A percentile compares a stretch with the other conserved stretches of the same genome.
phyloP scores from a whole-genome alignment of 225 moss, liverwort and hornwort genomes.

The Ulota crispa region DNA sequence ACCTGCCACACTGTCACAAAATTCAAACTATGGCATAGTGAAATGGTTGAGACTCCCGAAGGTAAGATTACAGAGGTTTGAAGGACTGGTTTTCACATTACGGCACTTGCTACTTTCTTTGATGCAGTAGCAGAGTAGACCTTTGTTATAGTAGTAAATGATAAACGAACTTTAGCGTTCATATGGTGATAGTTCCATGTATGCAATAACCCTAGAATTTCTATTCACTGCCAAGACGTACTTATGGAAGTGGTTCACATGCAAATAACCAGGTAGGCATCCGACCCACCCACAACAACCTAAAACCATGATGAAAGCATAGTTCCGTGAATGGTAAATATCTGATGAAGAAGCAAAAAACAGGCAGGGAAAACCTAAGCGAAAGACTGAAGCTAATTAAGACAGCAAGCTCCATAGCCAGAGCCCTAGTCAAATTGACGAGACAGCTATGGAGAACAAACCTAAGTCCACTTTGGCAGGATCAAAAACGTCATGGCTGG shows the following conservation, averaged over 20 bases:
- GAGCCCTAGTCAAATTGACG: background rate
- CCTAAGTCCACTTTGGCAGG: conserved; percentile 71
- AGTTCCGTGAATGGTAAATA: too few species aligned
- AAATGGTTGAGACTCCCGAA: background rate
- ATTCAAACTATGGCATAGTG: background rate
- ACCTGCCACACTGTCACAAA: background rate
- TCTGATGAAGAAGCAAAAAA: background rate
- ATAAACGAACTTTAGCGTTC: background rate
- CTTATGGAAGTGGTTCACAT: background rate
- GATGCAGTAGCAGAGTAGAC: background rate
- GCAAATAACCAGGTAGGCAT: background rate
- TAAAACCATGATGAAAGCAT: background rate
- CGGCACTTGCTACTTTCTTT: background rate
- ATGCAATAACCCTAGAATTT: background rate
- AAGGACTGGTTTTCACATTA: background rate
- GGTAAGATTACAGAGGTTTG: background rate
- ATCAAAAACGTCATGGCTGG: conserved; percentile 57
- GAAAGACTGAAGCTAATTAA: background rate
- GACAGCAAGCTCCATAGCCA: background rate
- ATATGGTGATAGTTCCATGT: background rate
- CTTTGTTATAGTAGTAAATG: background rate
- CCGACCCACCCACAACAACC: background rate
- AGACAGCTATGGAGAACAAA: conserved; percentile 21
- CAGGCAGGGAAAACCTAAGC: conserved; percentile 8
- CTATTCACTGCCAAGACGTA: background rate